A percentile compares a stretch with the other conserved stretches of the same genome.
These are phyloP conservation scores for Oropetium thomaeum DNA, from an alignment of 176 grass and related monocot species.

Conservation along the genomic window DNA sequence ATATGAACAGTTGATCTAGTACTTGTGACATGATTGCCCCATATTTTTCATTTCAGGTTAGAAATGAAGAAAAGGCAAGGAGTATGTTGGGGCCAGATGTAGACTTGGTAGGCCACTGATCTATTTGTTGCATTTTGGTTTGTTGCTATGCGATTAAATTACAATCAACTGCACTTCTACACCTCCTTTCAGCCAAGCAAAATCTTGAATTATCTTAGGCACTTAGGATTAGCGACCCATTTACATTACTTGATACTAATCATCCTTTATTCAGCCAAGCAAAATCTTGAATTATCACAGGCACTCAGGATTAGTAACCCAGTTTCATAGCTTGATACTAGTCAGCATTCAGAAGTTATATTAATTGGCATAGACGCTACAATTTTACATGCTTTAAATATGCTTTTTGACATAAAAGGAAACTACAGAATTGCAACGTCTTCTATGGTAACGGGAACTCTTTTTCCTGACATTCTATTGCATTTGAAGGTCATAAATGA, in stretches of 20 bases:
- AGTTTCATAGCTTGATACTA: not conserved
- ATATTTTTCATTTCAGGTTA: slow-evolving; percentile 50
- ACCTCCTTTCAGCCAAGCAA: not conserved
- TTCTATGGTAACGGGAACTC: not conserved
- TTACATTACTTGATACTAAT: slow-evolving; percentile 1
- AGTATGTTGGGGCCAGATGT: slow-evolving; percentile 77
- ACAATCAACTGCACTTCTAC: not conserved
- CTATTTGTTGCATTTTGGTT: slow-evolving; percentile 7
- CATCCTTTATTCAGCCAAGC: slow-evolving; percentile 2
- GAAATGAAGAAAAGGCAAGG: slow-evolving; percentile 90
- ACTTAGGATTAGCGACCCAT: not conserved
- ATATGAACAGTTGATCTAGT: not conserved
- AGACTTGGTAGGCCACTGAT: slow-evolving; percentile 58
- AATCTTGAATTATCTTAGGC: not conserved
- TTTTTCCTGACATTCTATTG: not conserved
- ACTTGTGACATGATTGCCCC: slow-evolving; percentile 1
- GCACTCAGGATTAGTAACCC: not conserved
- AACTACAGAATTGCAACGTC: not conserved
- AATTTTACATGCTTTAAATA: slow-evolving; percentile 1
- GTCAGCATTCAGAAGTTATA: not conserved
- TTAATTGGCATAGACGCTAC: not conserved
- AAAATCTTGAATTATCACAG: not conserved
- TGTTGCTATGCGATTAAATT: not conserved
- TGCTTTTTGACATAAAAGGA: not conserved
- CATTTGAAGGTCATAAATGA: not conserved